phyloP scores from a whole-genome alignment of 345 rosid species.

The Gossypium herbaceum region DNA sequence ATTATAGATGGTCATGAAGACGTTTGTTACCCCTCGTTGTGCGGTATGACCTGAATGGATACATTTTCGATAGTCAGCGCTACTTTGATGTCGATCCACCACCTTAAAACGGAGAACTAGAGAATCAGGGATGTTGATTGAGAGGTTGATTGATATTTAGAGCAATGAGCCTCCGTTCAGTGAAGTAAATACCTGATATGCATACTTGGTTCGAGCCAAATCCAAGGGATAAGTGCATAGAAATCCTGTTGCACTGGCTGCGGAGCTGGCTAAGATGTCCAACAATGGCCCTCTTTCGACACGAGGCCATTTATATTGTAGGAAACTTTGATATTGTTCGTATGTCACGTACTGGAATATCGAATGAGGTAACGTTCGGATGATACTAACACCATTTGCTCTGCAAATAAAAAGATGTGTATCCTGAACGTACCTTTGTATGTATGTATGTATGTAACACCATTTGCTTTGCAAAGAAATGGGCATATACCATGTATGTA shows the following conservation, averaged over 20 bases:
- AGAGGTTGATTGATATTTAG: too few relatives aligned
- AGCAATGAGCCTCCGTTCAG: too few relatives aligned
- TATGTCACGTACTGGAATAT: slow-evolving; percentile 80
- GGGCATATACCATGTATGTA: not conserved
- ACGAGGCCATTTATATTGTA: slow-evolving; percentile 54
- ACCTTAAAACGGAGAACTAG: slow-evolving; percentile 34
- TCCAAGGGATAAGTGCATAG: slow-evolving; percentile 91
- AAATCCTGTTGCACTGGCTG: slow-evolving; percentile 90
- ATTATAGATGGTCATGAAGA: slow-evolving; percentile 59
- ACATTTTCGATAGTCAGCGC: slow-evolving; percentile 31
- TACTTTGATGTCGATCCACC: slow-evolving; percentile 35
- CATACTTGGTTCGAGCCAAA: slow-evolving; percentile 93
- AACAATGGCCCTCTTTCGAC: slow-evolving; percentile 72
- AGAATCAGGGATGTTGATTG: not conserved
- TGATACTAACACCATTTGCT: slow-evolving; percentile 75
- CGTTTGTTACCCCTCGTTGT: slow-evolving; percentile 65
- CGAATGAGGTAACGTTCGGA: slow-evolving; percentile 84
- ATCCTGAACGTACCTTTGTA: not conserved
- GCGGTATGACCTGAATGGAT: slow-evolving; percentile 46
- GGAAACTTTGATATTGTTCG: slow-evolving; percentile 64
- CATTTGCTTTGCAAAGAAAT: too few relatives aligned
- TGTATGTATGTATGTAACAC: not conserved
- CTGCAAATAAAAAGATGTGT: not conserved
- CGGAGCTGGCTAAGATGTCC: slow-evolving; percentile 89
- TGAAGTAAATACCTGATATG: slow-evolving; percentile 64